Base-by-base conservation (phyloP, 192 early-diverging fungal genomes). In the Coemansia sp. region DNA sequence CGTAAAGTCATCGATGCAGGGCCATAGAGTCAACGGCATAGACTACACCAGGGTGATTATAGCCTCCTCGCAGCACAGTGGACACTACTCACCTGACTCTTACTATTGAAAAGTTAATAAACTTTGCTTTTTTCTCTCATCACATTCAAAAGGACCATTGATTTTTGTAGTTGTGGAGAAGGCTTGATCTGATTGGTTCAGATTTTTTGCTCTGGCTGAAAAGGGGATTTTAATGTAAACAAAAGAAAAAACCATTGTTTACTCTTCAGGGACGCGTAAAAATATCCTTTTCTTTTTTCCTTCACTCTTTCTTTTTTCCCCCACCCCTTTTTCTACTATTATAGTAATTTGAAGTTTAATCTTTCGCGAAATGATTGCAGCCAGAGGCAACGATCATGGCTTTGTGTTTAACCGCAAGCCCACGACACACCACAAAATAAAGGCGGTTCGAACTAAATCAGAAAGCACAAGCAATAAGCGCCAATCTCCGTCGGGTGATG, bases 1-100 rank as follows among this genome's bases (percentile, higher is more conserved):
- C 40, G 96, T 98, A 15, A 77, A 74, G 21, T 82, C 81, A 30
- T 73, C 90, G n/a, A 92, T 97, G 87, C 67, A 79, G 3, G 96
- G 96, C 16, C 89, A 89, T n/a, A 59, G 59, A 18, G 66, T 94
- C 34, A 88, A 88, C 63, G 83, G 85, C 12, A 79, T 90, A 16
- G 63, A 66, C 29, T 97, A 90, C 67, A 89, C 93, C 60, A 86
- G 87, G 58, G 92, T 92, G 25, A 33, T 73, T 29, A 48, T 45
- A 5, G 15, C 30, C 13, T 23, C 31, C 4, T 51, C 33, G 25
- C n/a, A 28, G 15, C 20, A 48, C n/a, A n/a, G n/a, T 33, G 45
- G 60, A 10, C 18, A 18, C 33, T 30, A 12, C 15, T 63, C 26
- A 26, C 42, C 26, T 26, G 48, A 21, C 45, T 63, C 10, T 18